phyloP scores from a whole-genome alignment of 441 rosid species.

The Hura crepitans region DNA sequence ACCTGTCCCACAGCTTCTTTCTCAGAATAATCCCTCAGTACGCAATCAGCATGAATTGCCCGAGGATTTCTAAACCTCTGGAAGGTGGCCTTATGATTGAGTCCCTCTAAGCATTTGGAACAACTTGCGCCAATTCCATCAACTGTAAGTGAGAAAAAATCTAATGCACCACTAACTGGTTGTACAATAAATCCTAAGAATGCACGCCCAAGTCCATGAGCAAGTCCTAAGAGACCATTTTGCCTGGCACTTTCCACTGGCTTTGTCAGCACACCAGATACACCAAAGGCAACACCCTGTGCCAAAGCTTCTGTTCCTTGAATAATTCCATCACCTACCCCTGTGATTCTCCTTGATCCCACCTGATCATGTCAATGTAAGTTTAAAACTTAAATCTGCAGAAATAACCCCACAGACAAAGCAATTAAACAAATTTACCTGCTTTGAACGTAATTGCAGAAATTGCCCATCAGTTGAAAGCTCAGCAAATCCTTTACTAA shows the following conservation, averaged over 20 bases:
- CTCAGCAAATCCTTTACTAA: conserved; percentile 96
- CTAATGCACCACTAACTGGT: conserved; percentile 96
- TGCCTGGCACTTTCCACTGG: conserved; percentile 94
- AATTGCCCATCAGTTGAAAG: conserved; percentile 98
- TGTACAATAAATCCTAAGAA: conserved; percentile 82
- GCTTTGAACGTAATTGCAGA: conserved; percentile 88
- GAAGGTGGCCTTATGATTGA: conserved; percentile 55
- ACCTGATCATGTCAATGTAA: conserved; percentile 47
- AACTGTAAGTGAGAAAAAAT: conserved; percentile 91
- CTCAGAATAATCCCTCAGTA: conserved; percentile 79
- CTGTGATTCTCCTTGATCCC: conserved; percentile 90
- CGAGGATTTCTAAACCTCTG: conserved; percentile 93
- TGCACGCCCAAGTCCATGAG: conserved; percentile 94
- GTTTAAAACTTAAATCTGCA: conserved; percentile 12
- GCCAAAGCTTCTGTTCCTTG: conserved; percentile 99
- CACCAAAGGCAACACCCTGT: conserved; percentile 98
- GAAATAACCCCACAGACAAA: conserved; percentile 6
- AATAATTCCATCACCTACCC: conserved; percentile 91
- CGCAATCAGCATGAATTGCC: conserved; percentile 71
- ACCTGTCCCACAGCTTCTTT: conserved; percentile 98
- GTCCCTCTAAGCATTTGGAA: conserved; percentile 80
- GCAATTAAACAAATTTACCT: conserved; percentile 43
- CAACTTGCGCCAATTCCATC: conserved; percentile 97
- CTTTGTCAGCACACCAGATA: conserved; percentile 93
- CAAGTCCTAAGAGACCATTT: conserved; percentile 89